phyloP scores from a whole-genome alignment of 139 green algal species.

The Picochlorum sp. region DNA sequence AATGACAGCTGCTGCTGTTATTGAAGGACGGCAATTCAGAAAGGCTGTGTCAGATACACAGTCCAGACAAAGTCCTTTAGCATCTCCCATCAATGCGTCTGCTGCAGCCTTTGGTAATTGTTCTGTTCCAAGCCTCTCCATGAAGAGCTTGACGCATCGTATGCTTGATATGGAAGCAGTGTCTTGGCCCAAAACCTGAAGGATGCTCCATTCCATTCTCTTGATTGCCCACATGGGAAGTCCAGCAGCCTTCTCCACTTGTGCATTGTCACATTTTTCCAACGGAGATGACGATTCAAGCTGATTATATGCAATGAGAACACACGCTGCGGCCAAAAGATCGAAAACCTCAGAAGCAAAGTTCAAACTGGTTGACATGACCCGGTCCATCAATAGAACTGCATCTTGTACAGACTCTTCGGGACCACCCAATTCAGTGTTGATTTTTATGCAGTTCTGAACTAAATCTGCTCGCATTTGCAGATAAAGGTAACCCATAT shows the following conservation, averaged over 20 bases:
- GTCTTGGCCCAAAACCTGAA: conserved; percentile 38
- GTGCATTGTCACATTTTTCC: neutral
- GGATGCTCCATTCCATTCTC: conserved; percentile 64
- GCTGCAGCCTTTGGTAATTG: neutral
- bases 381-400: conserved; percentile 22
- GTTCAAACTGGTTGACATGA: conserved; percentile 10
- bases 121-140: conserved; percentile 54
- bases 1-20: conserved; percentile 68
- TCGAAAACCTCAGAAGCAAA: conserved; percentile 34
- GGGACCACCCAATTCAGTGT: neutral
- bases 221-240: conserved; percentile 29
- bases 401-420: conserved; percentile 20
- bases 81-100: neutral
- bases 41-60: conserved; percentile 62
- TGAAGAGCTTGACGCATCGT: conserved; percentile 63
- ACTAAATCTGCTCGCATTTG: conserved; percentile 53
- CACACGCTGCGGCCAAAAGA: conserved; percentile 36
- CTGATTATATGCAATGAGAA: conserved; percentile 37
- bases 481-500: conserved; percentile 59
- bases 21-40: conserved; percentile 75
- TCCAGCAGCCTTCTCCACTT: conserved; percentile 2
- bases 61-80: conserved; percentile 26
- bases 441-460: conserved; percentile 26
- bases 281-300: neutral
- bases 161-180: conserved; percentile 52